Percentiles rank a stretch among this genome's conserved stretches.
Evolutionary conservation across 805 yeast genomes (phyloP).

Genomic region (Candida maesae): DNA sequence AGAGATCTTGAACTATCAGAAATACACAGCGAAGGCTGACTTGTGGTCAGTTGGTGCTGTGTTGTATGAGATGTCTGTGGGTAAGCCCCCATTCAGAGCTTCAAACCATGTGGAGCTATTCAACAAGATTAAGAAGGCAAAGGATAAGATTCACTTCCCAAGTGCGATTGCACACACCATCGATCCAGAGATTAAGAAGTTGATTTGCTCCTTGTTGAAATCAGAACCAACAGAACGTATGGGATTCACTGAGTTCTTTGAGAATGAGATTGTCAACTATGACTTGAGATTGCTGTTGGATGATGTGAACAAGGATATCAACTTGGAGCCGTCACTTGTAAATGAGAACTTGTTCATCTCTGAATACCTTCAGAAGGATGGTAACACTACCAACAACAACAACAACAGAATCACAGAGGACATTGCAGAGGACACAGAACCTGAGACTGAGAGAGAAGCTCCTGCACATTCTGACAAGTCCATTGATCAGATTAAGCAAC

Average conservation of each 20-base stretch:
- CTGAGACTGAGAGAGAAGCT: conserved; percentile 4
- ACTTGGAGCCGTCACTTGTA: conserved; percentile 57
- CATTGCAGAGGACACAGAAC: conserved; percentile 16
- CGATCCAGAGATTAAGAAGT: conserved; percentile 58
- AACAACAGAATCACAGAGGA: conserved; percentile 18
- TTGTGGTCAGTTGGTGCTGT: conserved; percentile 99
- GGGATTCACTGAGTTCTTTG: conserved; percentile 85
- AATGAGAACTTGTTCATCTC: conserved; percentile 82
- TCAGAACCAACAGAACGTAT: conserved; percentile 85
- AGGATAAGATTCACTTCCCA: conserved; percentile 79
- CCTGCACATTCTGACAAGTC: conserved; percentile 6
- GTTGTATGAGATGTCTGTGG: conserved; percentile 89
- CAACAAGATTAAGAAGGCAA: conserved; percentile 77
- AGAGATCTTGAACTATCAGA: conserved; percentile 88
- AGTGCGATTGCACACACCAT: conserved; percentile 45
- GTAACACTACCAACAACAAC: conserved; percentile 22
- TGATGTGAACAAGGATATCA: conserved; percentile 46
- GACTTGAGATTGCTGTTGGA: conserved; percentile 40
- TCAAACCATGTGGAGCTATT: conserved; percentile 87
- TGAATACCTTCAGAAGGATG: conserved; percentile 56
- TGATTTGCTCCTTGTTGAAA: conserved; percentile 73
- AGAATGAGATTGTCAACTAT: conserved; percentile 57
- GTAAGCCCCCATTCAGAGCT: conserved; percentile 96
- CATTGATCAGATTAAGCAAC: conserved; percentile 4
- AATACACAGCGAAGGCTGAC: conserved; percentile 96